A percentile compares a stretch with the other conserved stretches of the same genome.
Conservation (phyloP, 1,139 yeast species). For the Debaryomyces singareniensis region DNA sequence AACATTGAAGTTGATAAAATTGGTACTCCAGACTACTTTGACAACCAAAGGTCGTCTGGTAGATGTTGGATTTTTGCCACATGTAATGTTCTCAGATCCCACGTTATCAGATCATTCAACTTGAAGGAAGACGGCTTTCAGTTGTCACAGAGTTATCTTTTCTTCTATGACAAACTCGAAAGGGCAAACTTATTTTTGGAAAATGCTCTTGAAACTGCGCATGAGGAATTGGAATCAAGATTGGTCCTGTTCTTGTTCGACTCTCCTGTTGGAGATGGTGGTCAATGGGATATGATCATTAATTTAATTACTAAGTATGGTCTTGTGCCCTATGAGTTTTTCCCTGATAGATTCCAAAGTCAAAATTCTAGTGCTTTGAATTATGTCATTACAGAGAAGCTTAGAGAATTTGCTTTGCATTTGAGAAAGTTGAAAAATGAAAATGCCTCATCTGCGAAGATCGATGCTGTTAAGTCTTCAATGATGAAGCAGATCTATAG, state of each 20-base stretch:
- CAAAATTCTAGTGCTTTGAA: constrained; percentile 53
- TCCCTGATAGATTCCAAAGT: constrained; percentile 69
- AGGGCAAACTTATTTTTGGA: constrained; percentile 73
- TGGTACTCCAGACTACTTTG: constrained; percentile 55
- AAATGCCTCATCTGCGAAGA: constrained; percentile 16
- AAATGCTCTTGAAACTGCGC: constrained; percentile 62
- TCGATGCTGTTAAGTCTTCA: constrained; percentile 29
- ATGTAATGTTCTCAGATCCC: constrained; percentile 61
- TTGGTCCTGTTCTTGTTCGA: constrained; percentile 54
- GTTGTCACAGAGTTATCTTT: constrained; percentile 60
- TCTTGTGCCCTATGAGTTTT: constrained; percentile 62
- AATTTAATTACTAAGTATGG: constrained; percentile 75
- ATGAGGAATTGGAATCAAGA: constrained; percentile 61
- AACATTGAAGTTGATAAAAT: constrained; percentile 55
- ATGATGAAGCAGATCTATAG: constrained; percentile 60
- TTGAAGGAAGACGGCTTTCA: constrained; percentile 57
- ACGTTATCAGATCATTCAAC: constrained; percentile 56
- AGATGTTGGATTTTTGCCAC: constrained; percentile 89
- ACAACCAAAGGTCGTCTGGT: constrained; percentile 70
- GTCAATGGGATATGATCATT: constrained; percentile 79
- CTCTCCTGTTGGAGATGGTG: constrained; percentile 74
- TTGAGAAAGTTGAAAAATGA: constrained; percentile 42
- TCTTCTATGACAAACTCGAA: constrained; percentile 70
- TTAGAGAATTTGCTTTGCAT: constrained; percentile 69
- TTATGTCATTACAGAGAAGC: constrained; percentile 54